Base-by-base conservation (phyloP, 257 asterid species). In the Ocimum tenuiflorum region DNA sequence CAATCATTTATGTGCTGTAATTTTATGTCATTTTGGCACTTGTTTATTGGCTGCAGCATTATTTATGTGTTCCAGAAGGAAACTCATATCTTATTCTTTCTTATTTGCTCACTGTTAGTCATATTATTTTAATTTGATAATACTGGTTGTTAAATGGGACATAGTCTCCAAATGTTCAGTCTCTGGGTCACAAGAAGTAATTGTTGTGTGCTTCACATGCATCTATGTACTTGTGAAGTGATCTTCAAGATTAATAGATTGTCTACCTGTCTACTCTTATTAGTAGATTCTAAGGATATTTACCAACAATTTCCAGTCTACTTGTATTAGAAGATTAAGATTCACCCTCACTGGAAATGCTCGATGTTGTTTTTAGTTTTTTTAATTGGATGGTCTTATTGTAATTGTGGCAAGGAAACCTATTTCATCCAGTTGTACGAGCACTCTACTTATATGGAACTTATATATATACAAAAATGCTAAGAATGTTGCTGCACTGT, bases 111-210 rank as follows among this genome's bases (percentile, higher is more conserved):
- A 22, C 4, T 63, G 35, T 13, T 12, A 17, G 8, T 13, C 52
- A 20, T 1, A 22, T 20, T 6, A 49, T 64, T 35, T 17, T 45
- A 11, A 23, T 38, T 68, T 53, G 63, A 12, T 31, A 33, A 38
- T 53, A 12, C 55, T 52, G 39, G 52, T 24, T 31, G 49, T 53
- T 51, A 43, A 41, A 66, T 66, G 24, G 74, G 39, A 39, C 22
- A 35, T 59, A n/a, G 59, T 39, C 51, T 57, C 24, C 67, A 64
- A 22, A 1, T 27, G 14, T 65, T 50, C 41, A 18, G 38, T 54
- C 23, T 36, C 22, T 53, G 38, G 31, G 55, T 72, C 46, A 11
- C 39, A 19, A 29, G 63, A 39, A 18, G 33, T 68, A n/a, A 3
- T 4, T 27, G 4, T 18, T 12, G 14, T 47, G 27, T 46, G 42